phyloP scores from a whole-genome alignment of 805 yeast genomes.

The Kregervanrija delftensis region DNA sequence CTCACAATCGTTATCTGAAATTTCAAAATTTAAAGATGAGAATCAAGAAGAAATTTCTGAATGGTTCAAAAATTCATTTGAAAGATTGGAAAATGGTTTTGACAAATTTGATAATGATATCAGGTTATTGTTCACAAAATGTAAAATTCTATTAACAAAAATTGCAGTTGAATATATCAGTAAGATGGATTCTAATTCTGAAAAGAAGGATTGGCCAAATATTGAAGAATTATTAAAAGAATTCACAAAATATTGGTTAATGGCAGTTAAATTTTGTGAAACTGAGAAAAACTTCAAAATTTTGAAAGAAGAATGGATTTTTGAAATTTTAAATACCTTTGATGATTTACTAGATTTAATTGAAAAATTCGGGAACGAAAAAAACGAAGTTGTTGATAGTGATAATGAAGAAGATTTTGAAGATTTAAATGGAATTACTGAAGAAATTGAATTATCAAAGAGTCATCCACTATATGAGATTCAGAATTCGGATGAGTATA shows the following conservation, averaged over 20 bases:
- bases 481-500: slow-evolving; percentile 34
- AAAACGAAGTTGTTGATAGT: slow-evolving; percentile 54
- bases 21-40: slow-evolving; percentile 45
- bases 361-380: slow-evolving; percentile 55
- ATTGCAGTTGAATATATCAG: slow-evolving; percentile 55
- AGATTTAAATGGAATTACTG: slow-evolving; percentile 18
- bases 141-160: slow-evolving; percentile 49
- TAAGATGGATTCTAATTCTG: slow-evolving; percentile 37
- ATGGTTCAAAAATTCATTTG: slow-evolving; percentile 66
- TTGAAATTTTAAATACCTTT: slow-evolving; percentile 48
- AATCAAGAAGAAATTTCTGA: slow-evolving; percentile 13
- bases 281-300: slow-evolving; percentile 13
- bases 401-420: slow-evolving; percentile 40
- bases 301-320: slow-evolving; percentile 26
- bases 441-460: slow-evolving; percentile 32
- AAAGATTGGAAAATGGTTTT: slow-evolving; percentile 57
- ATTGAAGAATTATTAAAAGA: slow-evolving; percentile 37
- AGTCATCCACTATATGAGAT: slow-evolving; percentile 51
- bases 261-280: slow-evolving; percentile 31
- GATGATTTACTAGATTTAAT: slow-evolving; percentile 67
- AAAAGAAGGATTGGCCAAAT: slow-evolving; percentile 27
- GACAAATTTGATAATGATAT: slow-evolving; percentile 36
- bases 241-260: slow-evolving; percentile 40
- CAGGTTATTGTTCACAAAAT: slow-evolving; percentile 43
- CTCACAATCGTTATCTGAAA: slow-evolving; percentile 61